Base-by-base conservation (phyloP, 129 eudicot genomes). In the Sambucus nigra region DNA sequence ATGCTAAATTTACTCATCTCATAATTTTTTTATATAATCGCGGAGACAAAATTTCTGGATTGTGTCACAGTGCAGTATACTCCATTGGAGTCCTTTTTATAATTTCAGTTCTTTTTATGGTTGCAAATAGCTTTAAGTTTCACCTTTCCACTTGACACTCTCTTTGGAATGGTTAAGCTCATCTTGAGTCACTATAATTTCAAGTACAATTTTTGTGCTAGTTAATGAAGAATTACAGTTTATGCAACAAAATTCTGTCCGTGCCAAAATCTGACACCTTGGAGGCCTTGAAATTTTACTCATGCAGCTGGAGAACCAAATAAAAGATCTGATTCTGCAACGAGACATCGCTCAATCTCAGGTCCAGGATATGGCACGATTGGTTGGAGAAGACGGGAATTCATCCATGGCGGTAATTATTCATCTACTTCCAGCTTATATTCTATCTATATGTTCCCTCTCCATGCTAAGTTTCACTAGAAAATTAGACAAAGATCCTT, bases 331-430 rank as follows among this genome's bases (percentile, higher is more conserved):
- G 42, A 86, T 74, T 61, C 26, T 65, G 67, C 94, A 86, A 60
- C 73, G 95, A 60, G 96, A 92, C 61, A 53, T 80, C 28, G 95
- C 95, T 47, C 73, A 65, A 61, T 58, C 94, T 13, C 91, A 86
- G 64, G 76, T 92, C 64, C 84, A 75, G 60, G 82, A 92, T 35
- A 58, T 86, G 68, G 55, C 70, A 67, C 81, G 69, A 40, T 69
- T 60, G 29, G 62, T 76, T 62, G 91, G 68, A 64, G 78, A 79
- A 47, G 64, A 75, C 29, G 71, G 66, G 42, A 72, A 32, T 60
- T 53, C 86, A 53, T 19, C 45, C 51, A 48, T 53, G 66, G 70
- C 52, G 94, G 99, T 86, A 82, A 7, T 16, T 35, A 25, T 57
- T 17, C 15, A 32, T 23, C 13, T 24, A 32, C 29, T n/a, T 28